Evolutionary conservation across 306 rosid genomes (phyloP).

Genomic region (Citrullus mucosospermus): DNA sequence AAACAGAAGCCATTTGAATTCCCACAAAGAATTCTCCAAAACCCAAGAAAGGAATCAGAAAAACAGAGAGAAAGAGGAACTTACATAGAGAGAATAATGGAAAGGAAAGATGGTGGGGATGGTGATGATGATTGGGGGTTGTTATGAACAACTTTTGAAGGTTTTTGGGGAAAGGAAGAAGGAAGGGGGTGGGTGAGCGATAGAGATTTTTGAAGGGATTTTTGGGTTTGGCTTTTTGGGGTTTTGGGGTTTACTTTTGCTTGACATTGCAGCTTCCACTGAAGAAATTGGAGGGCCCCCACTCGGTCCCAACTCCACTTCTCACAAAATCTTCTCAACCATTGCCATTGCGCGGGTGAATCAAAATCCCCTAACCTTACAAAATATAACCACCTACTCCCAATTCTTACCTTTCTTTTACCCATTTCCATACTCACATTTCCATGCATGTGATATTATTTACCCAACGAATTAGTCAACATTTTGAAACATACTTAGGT

Average conservation of each 20-base stretch:
- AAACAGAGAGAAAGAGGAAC: slow-evolving; percentile 19
- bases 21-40: neutral
- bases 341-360: neutral
- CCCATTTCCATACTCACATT: too few species aligned
- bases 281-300: slow-evolving; percentile 38
- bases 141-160: slow-evolving; percentile 19
- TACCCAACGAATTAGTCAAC: too few species aligned
- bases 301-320: slow-evolving; percentile 17
- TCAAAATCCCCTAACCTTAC: neutral
- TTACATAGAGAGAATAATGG: slow-evolving; percentile 27
- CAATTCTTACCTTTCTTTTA: too few species aligned
- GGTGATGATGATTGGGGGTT: slow-evolving; percentile 11
- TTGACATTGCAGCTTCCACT: slow-evolving; percentile 55
- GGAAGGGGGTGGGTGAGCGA: slow-evolving; percentile 25
- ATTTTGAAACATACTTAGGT: too few species aligned
- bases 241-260: slow-evolving; percentile 23
- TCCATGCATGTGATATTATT: too few species aligned
- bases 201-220: slow-evolving; percentile 9
- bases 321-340: neutral
- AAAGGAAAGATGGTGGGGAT: slow-evolving; percentile 17
- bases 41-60: neutral
- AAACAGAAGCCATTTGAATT: neutral
- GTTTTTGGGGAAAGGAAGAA: neutral
- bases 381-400: too few species aligned
- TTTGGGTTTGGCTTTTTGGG: neutral